Evolutionary conservation across 768 basidiomycete genomes (phyloP), one percentile per base, ranked within the genome.

Genomic region (Xerocomus brunneocitrinus): DNA sequence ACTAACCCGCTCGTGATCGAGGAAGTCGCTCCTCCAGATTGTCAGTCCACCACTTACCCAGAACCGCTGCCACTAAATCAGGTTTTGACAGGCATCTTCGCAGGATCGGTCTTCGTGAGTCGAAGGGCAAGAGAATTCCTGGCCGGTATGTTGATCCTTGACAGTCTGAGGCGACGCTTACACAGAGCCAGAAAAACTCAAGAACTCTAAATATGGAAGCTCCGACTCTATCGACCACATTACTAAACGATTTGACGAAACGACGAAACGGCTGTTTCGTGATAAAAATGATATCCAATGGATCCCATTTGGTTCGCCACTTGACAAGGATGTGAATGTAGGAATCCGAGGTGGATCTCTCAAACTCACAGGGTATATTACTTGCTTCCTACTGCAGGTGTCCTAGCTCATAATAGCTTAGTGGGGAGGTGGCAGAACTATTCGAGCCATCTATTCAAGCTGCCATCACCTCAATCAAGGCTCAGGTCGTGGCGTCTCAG

Each of bases 11-110:
- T 90, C 14, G 80, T 85, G 14, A 89, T 91, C 60, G 88, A 91
- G 64, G 88, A 91, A 69, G 82, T 89, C 58, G 88, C 88, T 3
- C 88, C 88, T 25, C 86, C 88, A 10, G 88, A 91, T 67, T 91
- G 88, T 86, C 57, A 54, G 82, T 71, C 24, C 25, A 25, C 14
- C 25, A 2, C 42, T 16, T 56, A 25, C 30, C 19, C 30, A 36
- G 24, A 31, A 47, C 5, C n/a, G 8, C 5, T 16, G 24, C 31
- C 4, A n/a, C 56, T 57, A 44, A 62, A 32, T 56, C 31, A 32
- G 14, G 32, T 43, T 50, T 49, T 52, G 44, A n/a, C 60, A 87
- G 85, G 85, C 67, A 80, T 89, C 38, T 91, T 91, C 67, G 86
- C 87, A 42, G 88, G 88, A 25, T 89, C 88, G 5, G 85, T 91